Base-by-base conservation (phyloP, 495 filamentous ascomycete genomes). In the Aspergillus funiculosus region DNA sequence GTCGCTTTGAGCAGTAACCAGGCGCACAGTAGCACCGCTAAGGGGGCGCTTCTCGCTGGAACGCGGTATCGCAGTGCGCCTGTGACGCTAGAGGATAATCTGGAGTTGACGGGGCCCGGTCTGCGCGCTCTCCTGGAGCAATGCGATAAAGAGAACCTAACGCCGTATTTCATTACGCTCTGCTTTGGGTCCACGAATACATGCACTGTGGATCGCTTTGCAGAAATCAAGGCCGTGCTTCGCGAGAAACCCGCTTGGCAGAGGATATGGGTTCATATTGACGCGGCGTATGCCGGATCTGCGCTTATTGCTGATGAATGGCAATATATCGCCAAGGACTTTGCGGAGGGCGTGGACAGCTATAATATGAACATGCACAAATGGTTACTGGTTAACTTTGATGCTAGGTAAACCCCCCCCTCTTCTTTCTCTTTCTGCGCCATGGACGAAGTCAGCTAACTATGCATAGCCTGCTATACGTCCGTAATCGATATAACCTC, bases 291-390 rank as follows among this genome's bases (percentile, higher is more conserved):
- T 67, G 92, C 92, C 3, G 92, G 92, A 0, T 79, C 87, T 0
- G 81, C 88, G 22, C 73, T 97, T 4, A 73, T 95, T 4, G 83
- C 81, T 11, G 81, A 87, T 13, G 88, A 94, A 56, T 88, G 83
- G 59, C 82, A 87, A 51, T 71, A 86, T 56, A 74, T 88, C 40
- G 71, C 84, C 0, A 58, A 72, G 30, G 66, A 76, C 5, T 79
- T 94, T 37, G 60, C 69, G 1, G 63, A 68, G 45, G 68, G 64
- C 0, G 88, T 95, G 46, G 89, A 95, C 65, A 88, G 82, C 57
- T 95, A 92, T 72, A 79, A 95, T 59, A 80, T 87, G 69, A 98
- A 97, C 66, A 85, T 96, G 85, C 92, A 96, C 71, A 98, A 98
- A 71, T 96, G 92, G 90, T 74, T 96, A 27, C 77, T 96, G 10